Evolutionary conservation across 495 filamentous ascomycete species (phyloP), one percentile per base, ranked within the genome.

Genomic region (Tuber aestivum): DNA sequence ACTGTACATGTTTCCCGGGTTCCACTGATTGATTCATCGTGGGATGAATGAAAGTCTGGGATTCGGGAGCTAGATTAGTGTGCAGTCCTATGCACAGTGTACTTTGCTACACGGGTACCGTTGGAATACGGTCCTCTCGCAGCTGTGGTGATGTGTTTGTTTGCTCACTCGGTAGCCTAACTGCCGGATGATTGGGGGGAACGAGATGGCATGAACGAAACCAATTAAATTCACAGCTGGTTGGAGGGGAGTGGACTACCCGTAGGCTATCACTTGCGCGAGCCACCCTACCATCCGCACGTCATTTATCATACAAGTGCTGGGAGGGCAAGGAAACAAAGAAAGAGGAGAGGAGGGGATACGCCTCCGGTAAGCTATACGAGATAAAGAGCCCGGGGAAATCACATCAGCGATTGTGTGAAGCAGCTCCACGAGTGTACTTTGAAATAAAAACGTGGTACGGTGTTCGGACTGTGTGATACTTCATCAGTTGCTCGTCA

Each of bases 41-140:
- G 32, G 56, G 56, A 65, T 35, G 56, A 20, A 65, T 65, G 56
- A 65, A 65, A 18, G 27, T 65, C 35, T 65, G 56, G 56, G 56
- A 35, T 35, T 65, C 56, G 56, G 56, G 56, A 65, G 32, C 56
- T 65, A 65, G 27, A 65, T 65, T 20, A 65, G 56, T 65, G 56
- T 65, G 56, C 56, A 35, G 27, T 18, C 12, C 35, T 65, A 65
- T 35, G 56, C 56, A 12, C 56, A 65, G 35, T 65, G 56, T 65
- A 18, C 56, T 65, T 65, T 65, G 32, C 56, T 32, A 32, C 56
- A 12, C 56, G 8, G 56, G 56, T 16, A 65, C n/a, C n/a, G n/a
- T n/a, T n/a, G 48, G 48, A 27, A 9, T 10, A 56, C 27, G n/a
- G n/a, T n/a, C n/a, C n/a, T 65, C 27, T 65, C 2, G 56, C 27